Percentiles rank a stretch among this genome's conserved stretches.
Evolutionary conservation across 352 stramenopile species (phyloP).

Genomic region (Globisporangium spiculum): DNA sequence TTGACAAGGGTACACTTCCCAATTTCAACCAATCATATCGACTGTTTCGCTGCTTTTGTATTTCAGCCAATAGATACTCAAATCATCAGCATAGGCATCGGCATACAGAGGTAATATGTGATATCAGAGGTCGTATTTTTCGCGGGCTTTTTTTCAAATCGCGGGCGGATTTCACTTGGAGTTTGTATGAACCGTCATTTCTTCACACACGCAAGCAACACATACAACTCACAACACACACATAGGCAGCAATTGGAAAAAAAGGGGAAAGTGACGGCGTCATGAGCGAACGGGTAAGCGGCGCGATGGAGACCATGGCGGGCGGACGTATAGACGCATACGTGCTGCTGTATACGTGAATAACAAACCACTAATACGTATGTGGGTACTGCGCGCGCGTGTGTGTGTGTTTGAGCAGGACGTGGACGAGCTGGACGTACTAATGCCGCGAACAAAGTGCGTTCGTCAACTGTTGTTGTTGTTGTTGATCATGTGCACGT

Average conservation of each 20-base stretch:
- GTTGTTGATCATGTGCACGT: not conserved
- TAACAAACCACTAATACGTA: too few relatives aligned
- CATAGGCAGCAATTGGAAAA: not conserved
- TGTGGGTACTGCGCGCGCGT: too few relatives aligned
- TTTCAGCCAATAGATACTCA: not conserved
- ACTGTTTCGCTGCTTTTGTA: not conserved
- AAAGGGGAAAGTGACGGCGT: not conserved
- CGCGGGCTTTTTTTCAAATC: constrained; percentile 19
- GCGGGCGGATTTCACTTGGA: constrained; percentile 1
- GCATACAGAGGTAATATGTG: not conserved
- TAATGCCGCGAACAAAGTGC: constrained; percentile 77
- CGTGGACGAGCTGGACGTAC: constrained; percentile 55
- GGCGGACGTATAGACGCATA: not conserved
- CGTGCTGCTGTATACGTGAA: not conserved
- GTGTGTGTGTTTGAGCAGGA: not conserved
- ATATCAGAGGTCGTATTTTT: not conserved
- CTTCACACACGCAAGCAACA: not conserved
- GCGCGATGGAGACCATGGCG: not conserved
- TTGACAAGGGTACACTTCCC: not conserved
- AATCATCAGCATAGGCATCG: not conserved
- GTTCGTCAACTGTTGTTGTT: not conserved
- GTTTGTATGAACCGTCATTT: constrained; percentile 12
- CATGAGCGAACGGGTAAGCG: constrained; percentile 8
- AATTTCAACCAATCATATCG: not conserved
- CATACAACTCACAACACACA: not conserved